phyloP scores from a whole-genome alignment of 1,284 basidiomycete genomes.

The Austroboletus novae-zelandiae region DNA sequence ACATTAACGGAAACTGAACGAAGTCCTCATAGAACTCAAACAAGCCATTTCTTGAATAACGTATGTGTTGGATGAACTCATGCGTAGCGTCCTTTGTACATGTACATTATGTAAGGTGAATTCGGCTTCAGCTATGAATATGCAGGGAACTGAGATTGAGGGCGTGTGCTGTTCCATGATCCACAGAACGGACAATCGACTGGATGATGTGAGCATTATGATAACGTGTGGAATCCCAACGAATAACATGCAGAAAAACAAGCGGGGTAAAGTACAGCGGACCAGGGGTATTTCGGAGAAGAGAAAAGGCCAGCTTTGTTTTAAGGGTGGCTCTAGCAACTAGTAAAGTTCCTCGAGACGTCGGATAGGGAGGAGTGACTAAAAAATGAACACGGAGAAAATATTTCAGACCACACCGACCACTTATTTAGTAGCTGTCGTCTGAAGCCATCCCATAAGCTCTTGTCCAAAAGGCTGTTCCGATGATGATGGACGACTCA shows the following conservation, averaged over 20 bases:
- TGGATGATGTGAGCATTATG: slow-evolving; percentile 42
- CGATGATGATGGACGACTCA: slow-evolving; percentile 39
- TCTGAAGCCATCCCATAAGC: slow-evolving; percentile 42
- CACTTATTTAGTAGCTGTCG: slow-evolving; percentile 45
- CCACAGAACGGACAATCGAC: slow-evolving; percentile 29
- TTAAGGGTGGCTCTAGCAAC: slow-evolving; percentile 27
- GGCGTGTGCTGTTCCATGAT: slow-evolving; percentile 5
- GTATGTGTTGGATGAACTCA: slow-evolving; percentile 34
- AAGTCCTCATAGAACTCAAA: slow-evolving; percentile 36
- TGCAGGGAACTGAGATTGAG: background rate
- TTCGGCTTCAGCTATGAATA: background rate
- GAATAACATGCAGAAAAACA: slow-evolving; percentile 34
- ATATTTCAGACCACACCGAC: slow-evolving; percentile 12
- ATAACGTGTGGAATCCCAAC: slow-evolving; percentile 34
- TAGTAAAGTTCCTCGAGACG: slow-evolving; percentile 23
- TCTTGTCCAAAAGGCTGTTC: slow-evolving; percentile 35
- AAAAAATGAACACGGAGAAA: background rate
- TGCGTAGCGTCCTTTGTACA: slow-evolving; percentile 30
- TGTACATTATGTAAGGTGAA: background rate
- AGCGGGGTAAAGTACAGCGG: slow-evolving; percentile 43
- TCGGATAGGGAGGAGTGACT: slow-evolving; percentile 11
- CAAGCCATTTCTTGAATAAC: background rate
- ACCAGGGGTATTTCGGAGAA: slow-evolving; percentile 37
- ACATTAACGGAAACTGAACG: slow-evolving; percentile 38
- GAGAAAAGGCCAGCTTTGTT: slow-evolving; percentile 36